These are phyloP conservation scores for Botrytis fragariae DNA, from an alignment of 2,329 filamentous ascomycete species.

Conservation along the genomic window DNA sequence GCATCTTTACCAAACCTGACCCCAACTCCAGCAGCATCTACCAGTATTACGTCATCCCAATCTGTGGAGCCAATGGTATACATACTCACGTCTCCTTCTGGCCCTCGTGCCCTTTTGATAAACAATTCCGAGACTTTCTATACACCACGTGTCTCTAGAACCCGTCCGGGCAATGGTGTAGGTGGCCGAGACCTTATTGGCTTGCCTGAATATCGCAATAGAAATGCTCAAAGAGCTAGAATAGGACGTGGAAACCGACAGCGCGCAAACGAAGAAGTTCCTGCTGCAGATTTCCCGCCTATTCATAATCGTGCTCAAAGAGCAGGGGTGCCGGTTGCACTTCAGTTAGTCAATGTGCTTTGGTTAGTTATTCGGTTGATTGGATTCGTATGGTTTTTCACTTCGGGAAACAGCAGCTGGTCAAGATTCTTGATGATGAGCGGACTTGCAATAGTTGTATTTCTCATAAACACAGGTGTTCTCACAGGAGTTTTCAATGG, in stretches of 20 bases:
- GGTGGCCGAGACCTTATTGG: constrained; percentile 20
- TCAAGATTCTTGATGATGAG: constrained; percentile 56
- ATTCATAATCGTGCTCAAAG: constrained; percentile 25
- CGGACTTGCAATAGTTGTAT: constrained; percentile 52
- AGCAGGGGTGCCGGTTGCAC: constrained; percentile 9
- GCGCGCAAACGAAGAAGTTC: constrained; percentile 21
- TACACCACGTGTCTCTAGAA: constrained; percentile 43
- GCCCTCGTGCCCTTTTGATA: constrained; percentile 57
- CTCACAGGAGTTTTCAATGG: constrained; percentile 58
- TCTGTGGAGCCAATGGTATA: constrained; percentile 52
- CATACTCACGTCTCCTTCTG: constrained; percentile 58
- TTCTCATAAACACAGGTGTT: constrained; percentile 59
- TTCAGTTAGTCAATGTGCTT: constrained; percentile 40
- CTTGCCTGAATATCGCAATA: constrained; percentile 33
- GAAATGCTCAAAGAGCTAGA: constrained; percentile 27
- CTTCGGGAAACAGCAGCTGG: constrained; percentile 57
- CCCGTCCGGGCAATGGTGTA: constrained; percentile 16
- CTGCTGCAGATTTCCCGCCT: constrained; percentile 17
- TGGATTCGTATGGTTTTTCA: constrained; percentile 65
- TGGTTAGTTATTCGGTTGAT: constrained; percentile 59
- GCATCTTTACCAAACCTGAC: constrained; percentile 11
- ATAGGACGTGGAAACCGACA: constrained; percentile 23
- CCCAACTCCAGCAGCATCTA: constrained; percentile 19
- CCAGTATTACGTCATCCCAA: constrained; percentile 23
- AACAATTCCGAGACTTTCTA: constrained; percentile 53